A percentile compares a stretch with the other conserved stretches of the same genome.
Conservation (phyloP, 306 rosid genomes). For the Cucumis melo region DNA sequence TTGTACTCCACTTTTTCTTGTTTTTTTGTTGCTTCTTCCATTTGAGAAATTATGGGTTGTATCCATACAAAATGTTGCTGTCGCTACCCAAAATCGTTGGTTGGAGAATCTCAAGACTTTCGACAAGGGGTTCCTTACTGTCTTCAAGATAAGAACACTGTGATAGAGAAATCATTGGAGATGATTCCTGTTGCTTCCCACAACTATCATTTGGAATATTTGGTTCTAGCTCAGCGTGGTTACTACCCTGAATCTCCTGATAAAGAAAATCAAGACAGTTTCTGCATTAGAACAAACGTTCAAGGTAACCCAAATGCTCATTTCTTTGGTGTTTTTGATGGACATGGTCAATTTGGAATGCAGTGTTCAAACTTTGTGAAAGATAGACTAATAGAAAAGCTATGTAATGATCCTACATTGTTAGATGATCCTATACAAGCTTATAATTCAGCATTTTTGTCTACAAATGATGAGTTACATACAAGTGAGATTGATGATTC, state of each 20-base stretch:
- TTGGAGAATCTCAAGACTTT: conserved; percentile 43
- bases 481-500: conserved; percentile 68
- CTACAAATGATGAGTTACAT: conserved; percentile 49
- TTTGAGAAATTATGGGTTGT: conserved; percentile 58
- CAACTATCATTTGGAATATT: conserved; percentile 57
- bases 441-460: conserved; percentile 51
- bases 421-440: conserved; percentile 61
- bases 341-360: conserved; percentile 82
- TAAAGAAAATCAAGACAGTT: conserved; percentile 79
- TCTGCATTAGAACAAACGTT: conserved; percentile 49
- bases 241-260: conserved; percentile 78
- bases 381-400: conserved; percentile 51
- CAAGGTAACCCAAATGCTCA: conserved; percentile 70
- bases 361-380: conserved; percentile 71
- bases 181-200: conserved; percentile 54
- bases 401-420: conserved; percentile 45
- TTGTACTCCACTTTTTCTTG: not conserved
- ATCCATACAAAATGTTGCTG: conserved; percentile 74
- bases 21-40: not conserved
- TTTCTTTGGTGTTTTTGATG: conserved; percentile 94
- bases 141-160: conserved; percentile 37
- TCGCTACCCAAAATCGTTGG: conserved; percentile 47
- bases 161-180: conserved; percentile 60
- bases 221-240: conserved; percentile 73
- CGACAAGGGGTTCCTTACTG: not conserved